Conservation (phyloP, 116 monocot genomes). For the Trichopus zeylanicus region DNA sequence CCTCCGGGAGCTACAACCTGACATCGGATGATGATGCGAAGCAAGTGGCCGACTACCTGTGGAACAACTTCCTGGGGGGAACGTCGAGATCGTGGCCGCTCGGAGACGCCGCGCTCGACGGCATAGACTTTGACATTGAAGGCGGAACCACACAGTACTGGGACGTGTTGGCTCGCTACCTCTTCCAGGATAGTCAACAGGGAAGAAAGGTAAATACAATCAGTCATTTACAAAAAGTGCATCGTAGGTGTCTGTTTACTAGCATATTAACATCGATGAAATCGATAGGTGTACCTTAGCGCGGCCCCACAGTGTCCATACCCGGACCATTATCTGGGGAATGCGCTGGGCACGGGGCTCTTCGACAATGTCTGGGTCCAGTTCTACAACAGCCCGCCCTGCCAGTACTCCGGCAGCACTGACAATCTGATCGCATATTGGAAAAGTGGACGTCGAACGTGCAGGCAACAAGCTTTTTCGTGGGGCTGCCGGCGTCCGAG, state of each 20-base stretch:
- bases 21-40: not conserved
- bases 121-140: conserved; percentile 8
- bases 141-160: not conserved
- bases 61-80: conserved; percentile 12
- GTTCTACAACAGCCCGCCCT: conserved; percentile 50
- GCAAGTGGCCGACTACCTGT: conserved; percentile 7
- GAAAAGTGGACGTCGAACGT: conserved; percentile 15
- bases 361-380: conserved; percentile 71
- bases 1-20: not conserved
- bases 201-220: not conserved
- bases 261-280: not conserved
- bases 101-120: conserved; percentile 4
- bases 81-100: not conserved
- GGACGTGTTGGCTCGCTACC: not conserved
- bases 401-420: conserved; percentile 28
- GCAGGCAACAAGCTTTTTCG: conserved; percentile 5
- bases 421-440: conserved; percentile 6
- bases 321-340: conserved; percentile 22
- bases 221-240: too few species aligned
- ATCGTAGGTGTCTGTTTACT: not conserved
- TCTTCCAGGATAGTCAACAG: conserved; percentile 2
- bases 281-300: not conserved
- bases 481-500: conserved; percentile 25
- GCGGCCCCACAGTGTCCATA: conserved; percentile 62
- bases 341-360: conserved; percentile 32